Evolutionary conservation across 257 asterid species (phyloP).

Genomic region (Gardenia jasminoides): DNA sequence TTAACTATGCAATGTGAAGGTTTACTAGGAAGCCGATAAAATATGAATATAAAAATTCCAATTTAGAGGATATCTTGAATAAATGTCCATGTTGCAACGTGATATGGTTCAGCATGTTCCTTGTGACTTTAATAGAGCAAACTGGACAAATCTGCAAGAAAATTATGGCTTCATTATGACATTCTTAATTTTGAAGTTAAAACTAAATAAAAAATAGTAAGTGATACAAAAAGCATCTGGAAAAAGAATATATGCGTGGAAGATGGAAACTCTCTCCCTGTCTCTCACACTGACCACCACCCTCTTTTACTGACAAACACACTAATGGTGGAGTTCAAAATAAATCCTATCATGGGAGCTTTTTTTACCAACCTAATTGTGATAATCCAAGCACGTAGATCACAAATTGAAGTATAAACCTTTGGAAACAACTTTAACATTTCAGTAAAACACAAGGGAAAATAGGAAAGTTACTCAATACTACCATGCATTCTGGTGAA

Average conservation of each 20-base stretch:
- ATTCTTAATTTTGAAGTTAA: conserved; percentile 2
- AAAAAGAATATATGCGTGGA: neutral
- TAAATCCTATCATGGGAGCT: neutral
- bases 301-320: neutral
- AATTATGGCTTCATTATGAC: conserved; percentile 12
- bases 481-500: neutral
- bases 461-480: neutral
- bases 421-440: neutral
- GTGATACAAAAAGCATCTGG: neutral
- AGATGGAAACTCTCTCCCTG: neutral
- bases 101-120: conserved; percentile 72
- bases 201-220: neutral
- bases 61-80: conserved; percentile 65
- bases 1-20: neutral
- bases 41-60: neutral
- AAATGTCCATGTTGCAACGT: conserved; percentile 77
- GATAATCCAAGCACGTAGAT: neutral
- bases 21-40: neutral
- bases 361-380: neutral
- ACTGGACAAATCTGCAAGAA: conserved; percentile 73
- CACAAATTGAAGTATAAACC: neutral
- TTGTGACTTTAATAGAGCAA: conserved; percentile 67
- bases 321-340: neutral
- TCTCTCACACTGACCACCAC: neutral
- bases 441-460: neutral